Evolutionary conservation across 441 rosid species (phyloP).

Genomic region (Gossypium schwendimanii): DNA sequence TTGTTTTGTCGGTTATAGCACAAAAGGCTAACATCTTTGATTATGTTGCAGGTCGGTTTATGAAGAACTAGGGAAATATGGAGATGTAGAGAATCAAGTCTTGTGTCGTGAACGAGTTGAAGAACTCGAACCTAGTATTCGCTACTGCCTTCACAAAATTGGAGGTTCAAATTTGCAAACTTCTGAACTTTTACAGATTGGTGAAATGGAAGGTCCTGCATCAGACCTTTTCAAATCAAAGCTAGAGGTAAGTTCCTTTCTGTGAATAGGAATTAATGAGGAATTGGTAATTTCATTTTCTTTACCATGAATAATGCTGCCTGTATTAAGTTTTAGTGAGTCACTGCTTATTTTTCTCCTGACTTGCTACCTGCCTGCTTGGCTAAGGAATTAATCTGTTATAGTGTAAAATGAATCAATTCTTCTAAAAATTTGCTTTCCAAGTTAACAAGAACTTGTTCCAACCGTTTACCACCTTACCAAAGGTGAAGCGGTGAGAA

Average conservation of each 20-base stretch:
- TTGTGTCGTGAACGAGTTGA: slow-evolving; percentile 93
- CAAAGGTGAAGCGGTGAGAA: background rate
- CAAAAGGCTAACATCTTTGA: slow-evolving; percentile 8
- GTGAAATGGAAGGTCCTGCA: slow-evolving; percentile 93
- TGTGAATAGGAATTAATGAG: background rate
- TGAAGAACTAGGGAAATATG: slow-evolving; percentile 97
- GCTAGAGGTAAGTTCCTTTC: slow-evolving; percentile 47
- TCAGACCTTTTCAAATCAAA: slow-evolving; percentile 88
- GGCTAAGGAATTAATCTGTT: background rate
- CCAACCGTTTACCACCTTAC: background rate
- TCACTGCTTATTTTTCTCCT: background rate
- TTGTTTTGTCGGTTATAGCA: slow-evolving; percentile 6
- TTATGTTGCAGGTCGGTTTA: slow-evolving; percentile 70
- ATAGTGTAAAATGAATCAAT: background rate
- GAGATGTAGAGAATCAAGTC: slow-evolving; percentile 92
- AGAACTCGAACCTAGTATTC: slow-evolving; percentile 93
- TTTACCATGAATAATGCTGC: background rate
- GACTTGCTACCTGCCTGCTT: background rate
- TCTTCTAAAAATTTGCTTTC: background rate
- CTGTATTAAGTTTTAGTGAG: background rate
- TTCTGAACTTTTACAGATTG: slow-evolving; percentile 80
- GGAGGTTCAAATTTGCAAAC: slow-evolving; percentile 82
- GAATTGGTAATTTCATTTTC: background rate
- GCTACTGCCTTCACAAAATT: slow-evolving; percentile 90
- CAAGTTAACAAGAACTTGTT: background rate